Base-by-base conservation (phyloP, 73 alveolate species). In the Effrenium voratum region DNA sequence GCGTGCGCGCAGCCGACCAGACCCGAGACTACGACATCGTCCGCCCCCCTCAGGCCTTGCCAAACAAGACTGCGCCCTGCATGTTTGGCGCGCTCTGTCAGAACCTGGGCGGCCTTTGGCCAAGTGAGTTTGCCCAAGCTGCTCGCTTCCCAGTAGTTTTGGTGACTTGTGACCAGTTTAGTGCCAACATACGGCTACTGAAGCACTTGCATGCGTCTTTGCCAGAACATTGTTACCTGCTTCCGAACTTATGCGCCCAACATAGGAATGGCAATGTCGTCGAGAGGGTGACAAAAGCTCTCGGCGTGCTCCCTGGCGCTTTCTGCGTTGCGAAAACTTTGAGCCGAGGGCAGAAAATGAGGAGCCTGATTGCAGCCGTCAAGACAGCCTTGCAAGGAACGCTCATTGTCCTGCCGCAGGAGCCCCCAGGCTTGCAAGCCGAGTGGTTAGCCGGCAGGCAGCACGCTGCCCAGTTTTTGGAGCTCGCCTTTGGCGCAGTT, bases 381-480 rank as follows among this genome's bases (percentile, higher is more conserved):
- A 38, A 36, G 57, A 50, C n/a, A 83, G 55, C 15, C 45, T 0
- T 83, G 75, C 41, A 60, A 26, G 30, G 38, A 38, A 57, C 49
- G 22, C 57, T 83, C 38, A 43, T 83, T 5, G 44, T 83, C 57
- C 1, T 83, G 55, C 57, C 32, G 3, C 55, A 47, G n/a, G 93
- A 83, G 93, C 93, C 93, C 10, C 77, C 93, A 3, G 93, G 93
- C 16, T 2, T 83, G 76, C 93, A 83, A 57, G 93, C 79, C 16
- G 93, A 83, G 36, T 83, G 93, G 93, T 60, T 79, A 19, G 40
- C 41, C 50, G 93, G 79, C 46, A 76, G 93, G 57, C 5, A 63
- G 93, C 93, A 83, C 49, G 93, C 93, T 32, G 52, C 32, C 6
- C 3, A 8, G 22, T 77, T 77, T 46, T 77, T 77, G 68, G 26